Evolutionary conservation across 805 yeast species (phyloP), one percentile per base, ranked within the genome.

Genomic region (Zygoascus tannicola): DNA sequence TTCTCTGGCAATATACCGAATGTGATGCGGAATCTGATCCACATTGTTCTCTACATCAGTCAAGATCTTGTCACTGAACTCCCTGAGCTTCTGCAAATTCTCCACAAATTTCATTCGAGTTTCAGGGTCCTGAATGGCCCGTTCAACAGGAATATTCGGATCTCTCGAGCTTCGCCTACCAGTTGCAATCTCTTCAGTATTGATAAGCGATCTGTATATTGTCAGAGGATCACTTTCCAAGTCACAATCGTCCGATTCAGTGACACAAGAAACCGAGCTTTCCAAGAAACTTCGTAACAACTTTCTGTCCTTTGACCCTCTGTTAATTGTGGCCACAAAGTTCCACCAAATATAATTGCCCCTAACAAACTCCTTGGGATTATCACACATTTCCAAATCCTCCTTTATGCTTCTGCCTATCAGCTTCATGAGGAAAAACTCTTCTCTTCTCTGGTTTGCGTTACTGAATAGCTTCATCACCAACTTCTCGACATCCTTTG

Each of bases 171-270:
- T 56, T n/a, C 56, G 50, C 34, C 50, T 44, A 2, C 68, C 67
- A 46, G 59, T 56, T 14, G 50, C 47, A 38, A 53, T 49, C 52
- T 53, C 66, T 41, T 56, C 71, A 26, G 58, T 56, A 26, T 64
- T 59, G 20, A 54, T 49, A 8, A 46, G 34, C 15, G 51, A 40
- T 19, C 62, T 50, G 35, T 55, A 58, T 19, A 59, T 60, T 14
- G 64, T 62, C 2, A 74, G 58, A 2, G 97, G 97, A 58, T 87
- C 85, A 44, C 88, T 77, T 56, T 88, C 96, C 50, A 86, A 76
- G 44, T 80, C 78, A 8, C 80, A 58, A 4, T 63, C 65, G 2
- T 46, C 46, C 32, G 47, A 35, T 7, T 54, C 55, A 4, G 50
- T 49, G 14, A 56, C 50, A 3, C 32, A 8, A 5, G 45, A 60